Conservation (phyloP, 2,329 filamentous ascomycete genomes). For the Lasiodiplodia theobromae region DNA sequence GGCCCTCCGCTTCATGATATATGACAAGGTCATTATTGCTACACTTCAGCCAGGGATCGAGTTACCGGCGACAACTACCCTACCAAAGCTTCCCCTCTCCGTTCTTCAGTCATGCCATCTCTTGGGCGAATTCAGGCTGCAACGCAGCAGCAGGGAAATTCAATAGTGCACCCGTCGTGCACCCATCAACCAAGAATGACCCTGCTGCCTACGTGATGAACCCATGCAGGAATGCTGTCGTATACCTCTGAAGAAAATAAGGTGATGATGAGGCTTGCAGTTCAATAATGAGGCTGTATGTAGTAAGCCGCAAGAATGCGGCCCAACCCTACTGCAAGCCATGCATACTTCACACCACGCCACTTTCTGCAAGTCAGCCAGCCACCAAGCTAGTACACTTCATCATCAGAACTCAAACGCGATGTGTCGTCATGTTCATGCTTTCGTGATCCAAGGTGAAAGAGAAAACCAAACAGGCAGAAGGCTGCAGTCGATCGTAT, state of each 20-base stretch:
- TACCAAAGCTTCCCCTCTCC: too few species aligned
- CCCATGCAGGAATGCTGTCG: background rate
- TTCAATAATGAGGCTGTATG: background rate
- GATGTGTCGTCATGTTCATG: background rate
- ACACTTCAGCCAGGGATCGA: too few species aligned
- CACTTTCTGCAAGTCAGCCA: background rate
- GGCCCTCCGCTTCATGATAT: too few species aligned
- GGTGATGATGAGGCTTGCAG: background rate
- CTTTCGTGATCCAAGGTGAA: background rate
- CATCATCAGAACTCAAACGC: too few species aligned
- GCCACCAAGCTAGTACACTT: background rate
- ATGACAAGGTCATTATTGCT: too few species aligned
- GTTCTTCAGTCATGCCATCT: too few species aligned
- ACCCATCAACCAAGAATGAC: too few species aligned
- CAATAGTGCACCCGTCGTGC: too few species aligned
- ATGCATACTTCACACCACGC: background rate
- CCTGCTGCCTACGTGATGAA: background rate
- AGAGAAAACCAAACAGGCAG: background rate
- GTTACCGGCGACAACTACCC: too few species aligned
- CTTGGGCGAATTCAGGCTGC: too few species aligned
- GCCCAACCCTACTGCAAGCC: constrained; percentile 11
- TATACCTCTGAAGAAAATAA: background rate
- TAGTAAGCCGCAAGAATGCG: background rate
- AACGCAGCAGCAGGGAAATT: too few species aligned
- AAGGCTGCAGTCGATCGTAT: too few species aligned